Percentiles rank a stretch among this genome's conserved stretches.
Conservation (phyloP, 208 protist species). For the Leishmania mexicana region DNA sequence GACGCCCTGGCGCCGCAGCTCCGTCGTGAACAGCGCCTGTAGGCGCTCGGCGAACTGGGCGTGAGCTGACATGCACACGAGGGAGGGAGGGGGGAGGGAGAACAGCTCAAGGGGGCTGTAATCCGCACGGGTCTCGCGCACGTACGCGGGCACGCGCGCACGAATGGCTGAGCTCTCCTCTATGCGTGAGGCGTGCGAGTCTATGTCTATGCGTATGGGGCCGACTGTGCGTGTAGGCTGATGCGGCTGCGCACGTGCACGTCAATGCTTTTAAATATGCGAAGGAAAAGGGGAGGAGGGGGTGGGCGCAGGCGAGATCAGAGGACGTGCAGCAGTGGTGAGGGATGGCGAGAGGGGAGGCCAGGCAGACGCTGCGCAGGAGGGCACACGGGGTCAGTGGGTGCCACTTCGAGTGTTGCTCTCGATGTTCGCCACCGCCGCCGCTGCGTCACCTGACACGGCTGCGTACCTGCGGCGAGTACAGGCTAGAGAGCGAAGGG, state of each 20-base stretch:
- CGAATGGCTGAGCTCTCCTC: not conserved
- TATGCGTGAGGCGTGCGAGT: not conserved
- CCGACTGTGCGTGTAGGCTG: not conserved
- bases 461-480: not conserved
- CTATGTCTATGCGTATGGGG: slow-evolving; percentile 3
- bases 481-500: not conserved
- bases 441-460: not conserved
- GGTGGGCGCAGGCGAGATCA: not conserved
- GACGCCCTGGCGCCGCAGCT: slow-evolving; percentile 67
- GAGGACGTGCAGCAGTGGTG: not conserved
- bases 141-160: not conserved
- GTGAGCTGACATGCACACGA: slow-evolving; percentile 8
- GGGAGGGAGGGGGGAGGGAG: not conserved
- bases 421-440: not conserved
- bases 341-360: not conserved
- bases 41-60: slow-evolving; percentile 36
- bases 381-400: not conserved
- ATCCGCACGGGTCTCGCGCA: not conserved
- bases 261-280: not conserved
- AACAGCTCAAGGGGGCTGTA: not conserved
- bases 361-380: not conserved
- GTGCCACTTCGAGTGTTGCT: not conserved
- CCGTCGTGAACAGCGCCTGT: slow-evolving; percentile 32
- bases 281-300: not conserved
- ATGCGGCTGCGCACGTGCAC: not conserved